phyloP scores from a whole-genome alignment of 768 basidiomycete genomes.

The Myochromella boudieri region DNA sequence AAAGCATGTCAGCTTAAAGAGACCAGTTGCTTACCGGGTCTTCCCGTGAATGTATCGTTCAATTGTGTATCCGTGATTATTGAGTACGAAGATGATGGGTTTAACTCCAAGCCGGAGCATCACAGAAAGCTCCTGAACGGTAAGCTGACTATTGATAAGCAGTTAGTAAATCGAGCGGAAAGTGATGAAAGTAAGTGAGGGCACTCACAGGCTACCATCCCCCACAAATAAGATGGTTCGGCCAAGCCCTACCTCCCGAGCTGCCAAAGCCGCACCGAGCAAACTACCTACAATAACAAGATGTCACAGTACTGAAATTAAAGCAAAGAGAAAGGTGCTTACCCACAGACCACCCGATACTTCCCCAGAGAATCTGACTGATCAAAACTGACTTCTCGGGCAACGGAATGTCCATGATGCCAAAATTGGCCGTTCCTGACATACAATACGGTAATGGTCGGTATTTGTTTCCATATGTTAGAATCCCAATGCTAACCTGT shows the following conservation, averaged over 20 bases:
- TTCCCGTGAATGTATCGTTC: constrained; percentile 77
- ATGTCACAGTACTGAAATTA: neutral
- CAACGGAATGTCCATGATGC: constrained; percentile 76
- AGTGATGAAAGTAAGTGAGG: constrained; percentile 4
- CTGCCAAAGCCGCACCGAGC: constrained; percentile 82
- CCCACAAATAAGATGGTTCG: constrained; percentile 85
- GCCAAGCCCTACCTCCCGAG: constrained; percentile 55
- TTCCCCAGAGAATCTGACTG: constrained; percentile 86
- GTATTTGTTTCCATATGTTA: neutral
- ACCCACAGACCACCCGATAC: constrained; percentile 89
- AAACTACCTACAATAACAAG: constrained; percentile 43
- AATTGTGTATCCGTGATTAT: constrained; percentile 85
- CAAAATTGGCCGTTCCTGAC: constrained; percentile 84
- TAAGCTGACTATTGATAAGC: constrained; percentile 54
- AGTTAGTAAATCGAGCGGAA: neutral
- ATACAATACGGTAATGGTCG: neutral
- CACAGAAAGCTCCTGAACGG: constrained; percentile 80
- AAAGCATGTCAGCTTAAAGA: neutral
- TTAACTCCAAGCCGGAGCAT: constrained; percentile 74
- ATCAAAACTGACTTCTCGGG: constrained; percentile 68
- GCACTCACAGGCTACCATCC: constrained; percentile 72
- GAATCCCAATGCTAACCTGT: constrained; percentile 51
- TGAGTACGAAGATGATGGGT: constrained; percentile 84
- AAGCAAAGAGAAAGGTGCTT: constrained; percentile 17
- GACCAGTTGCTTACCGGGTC: constrained; percentile 34